Conservation (phyloP, 768 basidiomycete species). For the Tylopilus plumbeoviolaceoides region DNA sequence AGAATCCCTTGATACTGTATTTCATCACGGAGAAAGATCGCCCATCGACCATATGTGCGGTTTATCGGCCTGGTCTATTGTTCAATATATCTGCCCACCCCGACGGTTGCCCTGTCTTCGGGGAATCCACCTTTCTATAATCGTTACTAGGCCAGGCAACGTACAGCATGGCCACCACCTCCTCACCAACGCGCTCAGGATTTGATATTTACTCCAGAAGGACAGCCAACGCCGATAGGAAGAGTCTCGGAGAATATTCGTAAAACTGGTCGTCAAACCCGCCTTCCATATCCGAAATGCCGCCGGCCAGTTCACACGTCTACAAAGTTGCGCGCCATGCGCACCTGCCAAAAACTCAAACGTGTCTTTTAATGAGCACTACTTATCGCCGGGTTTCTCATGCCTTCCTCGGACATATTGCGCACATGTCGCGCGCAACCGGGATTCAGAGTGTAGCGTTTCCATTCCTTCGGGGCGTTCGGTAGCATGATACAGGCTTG, state of each 20-base stretch:
- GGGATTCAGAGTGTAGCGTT: background rate
- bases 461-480: background rate
- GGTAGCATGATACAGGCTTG: background rate
- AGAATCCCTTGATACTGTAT: slow-evolving; percentile 2
- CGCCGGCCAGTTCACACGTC: slow-evolving; percentile 15
- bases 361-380: background rate
- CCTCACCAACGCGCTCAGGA: background rate
- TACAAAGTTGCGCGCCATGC: background rate
- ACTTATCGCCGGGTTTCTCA: background rate
- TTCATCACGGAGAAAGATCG: slow-evolving; percentile 16
- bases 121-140: background rate
- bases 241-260: background rate
- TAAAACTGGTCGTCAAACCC: slow-evolving; percentile 1
- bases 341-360: slow-evolving; percentile 11
- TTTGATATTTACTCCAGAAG: slow-evolving; percentile 3
- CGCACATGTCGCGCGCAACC: background rate
- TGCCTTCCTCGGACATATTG: slow-evolving; percentile 10
- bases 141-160: background rate
- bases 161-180: background rate
- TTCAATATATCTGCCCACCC: slow-evolving; percentile 2
- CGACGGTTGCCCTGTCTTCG: slow-evolving; percentile 1
- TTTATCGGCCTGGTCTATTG: slow-evolving; percentile 3
- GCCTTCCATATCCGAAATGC: background rate
- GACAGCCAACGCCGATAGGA: background rate
- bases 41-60: background rate